Conservation (phyloP, 768 basidiomycete species). For the Leucosporidium creatinivorum region DNA sequence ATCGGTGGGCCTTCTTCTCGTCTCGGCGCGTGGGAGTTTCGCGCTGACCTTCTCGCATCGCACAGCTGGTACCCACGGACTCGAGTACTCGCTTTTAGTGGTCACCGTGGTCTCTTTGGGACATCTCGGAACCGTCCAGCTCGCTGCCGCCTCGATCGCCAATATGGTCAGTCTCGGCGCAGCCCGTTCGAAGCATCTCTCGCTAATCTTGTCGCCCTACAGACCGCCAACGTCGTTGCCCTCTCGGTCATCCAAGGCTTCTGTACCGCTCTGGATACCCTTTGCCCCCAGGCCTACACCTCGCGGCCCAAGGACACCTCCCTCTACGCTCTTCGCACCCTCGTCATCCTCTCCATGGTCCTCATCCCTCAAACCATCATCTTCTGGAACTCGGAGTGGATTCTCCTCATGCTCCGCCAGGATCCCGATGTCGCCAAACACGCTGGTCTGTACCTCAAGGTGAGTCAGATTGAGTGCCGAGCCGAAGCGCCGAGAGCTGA, state of each 20-base stretch:
- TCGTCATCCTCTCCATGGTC: conserved; percentile 21
- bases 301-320: conserved; percentile 62
- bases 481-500: not conserved
- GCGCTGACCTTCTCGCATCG: not conserved
- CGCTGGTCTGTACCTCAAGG: conserved; percentile 32
- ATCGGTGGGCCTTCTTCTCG: not conserved
- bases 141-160: conserved; percentile 71
- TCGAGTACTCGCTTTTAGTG: conserved; percentile 79
- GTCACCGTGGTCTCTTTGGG: conserved; percentile 80
- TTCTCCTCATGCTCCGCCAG: conserved; percentile 55
- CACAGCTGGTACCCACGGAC: not conserved
- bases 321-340: conserved; percentile 30
- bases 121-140: conserved; percentile 78
- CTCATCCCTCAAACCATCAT: conserved; percentile 52
- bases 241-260: conserved; percentile 34
- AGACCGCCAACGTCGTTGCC: conserved; percentile 49
- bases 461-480: not conserved
- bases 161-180: conserved; percentile 47
- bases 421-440: conserved; percentile 32
- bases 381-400: conserved; percentile 75
- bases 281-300: conserved; percentile 93
- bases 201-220: too few relatives aligned
- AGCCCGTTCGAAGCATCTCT: too few relatives aligned
- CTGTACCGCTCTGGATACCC: conserved; percentile 60
- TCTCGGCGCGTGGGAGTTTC: not conserved